phyloP scores from a whole-genome alignment of 345 rosid species.

The Salix caprea region DNA sequence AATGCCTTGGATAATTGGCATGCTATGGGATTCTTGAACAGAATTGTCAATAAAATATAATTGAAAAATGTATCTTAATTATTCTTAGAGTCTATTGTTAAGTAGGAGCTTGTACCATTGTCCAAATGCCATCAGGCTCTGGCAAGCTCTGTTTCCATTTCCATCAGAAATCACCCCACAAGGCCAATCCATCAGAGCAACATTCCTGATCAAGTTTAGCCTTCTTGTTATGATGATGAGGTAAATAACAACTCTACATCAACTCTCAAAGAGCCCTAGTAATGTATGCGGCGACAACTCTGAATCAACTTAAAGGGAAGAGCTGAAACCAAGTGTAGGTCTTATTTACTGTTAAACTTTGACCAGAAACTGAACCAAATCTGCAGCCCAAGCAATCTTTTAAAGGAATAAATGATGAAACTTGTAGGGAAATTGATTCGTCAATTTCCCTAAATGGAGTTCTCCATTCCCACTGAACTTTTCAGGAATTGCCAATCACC shows the following conservation, averaged over 20 bases:
- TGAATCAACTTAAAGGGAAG: neutral
- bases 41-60: too few relatives aligned
- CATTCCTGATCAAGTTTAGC: neutral
- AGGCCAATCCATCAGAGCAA: neutral
- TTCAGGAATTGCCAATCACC: neutral
- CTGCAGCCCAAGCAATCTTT: neutral
- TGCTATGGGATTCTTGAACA: neutral
- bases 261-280: neutral
- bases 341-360: neutral
- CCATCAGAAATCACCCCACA: neutral
- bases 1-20: neutral
- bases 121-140: too few relatives aligned
- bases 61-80: too few relatives aligned
- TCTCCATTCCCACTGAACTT: neutral
- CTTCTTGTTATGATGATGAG: neutral
- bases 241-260: neutral
- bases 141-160: too few relatives aligned
- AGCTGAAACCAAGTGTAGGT: neutral
- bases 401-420: neutral
- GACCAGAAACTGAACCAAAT: neutral
- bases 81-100: too few relatives aligned
- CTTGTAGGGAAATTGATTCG: neutral
- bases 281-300: neutral
- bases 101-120: too few relatives aligned
- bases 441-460: constrained; percentile 3